Base-by-base conservation (phyloP, 2,329 filamentous ascomycete species). In the Ophiostoma piceae region DNA sequence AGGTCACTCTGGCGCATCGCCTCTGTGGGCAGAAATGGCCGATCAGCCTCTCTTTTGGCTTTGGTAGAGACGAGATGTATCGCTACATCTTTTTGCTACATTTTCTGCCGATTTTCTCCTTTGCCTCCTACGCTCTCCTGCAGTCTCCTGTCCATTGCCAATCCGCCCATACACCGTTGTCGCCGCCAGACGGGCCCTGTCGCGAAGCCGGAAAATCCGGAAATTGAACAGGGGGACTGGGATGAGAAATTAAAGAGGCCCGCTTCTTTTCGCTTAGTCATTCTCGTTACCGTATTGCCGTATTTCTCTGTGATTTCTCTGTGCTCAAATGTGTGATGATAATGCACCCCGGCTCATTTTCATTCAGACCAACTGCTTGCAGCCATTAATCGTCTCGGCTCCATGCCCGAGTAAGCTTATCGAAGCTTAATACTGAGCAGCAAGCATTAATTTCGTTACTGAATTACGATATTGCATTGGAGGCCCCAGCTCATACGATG, bases 151-250 rank as follows among this genome's bases (percentile, higher is more conserved):
- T 12, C 16, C 19, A 26, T 57, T 57, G 51, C 51, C 51, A 57
- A 57, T 57, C 51, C 51, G 51, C 51, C 51, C 51, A 57, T 57
- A 57, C 51, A 57, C 51, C 22, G 65, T 19, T 47, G 57, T 57
- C 67, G 47, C 67, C n/a, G 35, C 35, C 57, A 51, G 29, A 39
- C 51, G 64, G 64, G 62, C 35, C 62, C 43, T 68, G 67, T 71
- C 47, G 67, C 35, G 65, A 22, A 67, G 64, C 70, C 70, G 70
- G 70, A 70, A 51, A 68, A 66, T 68, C 70, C 70, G 70, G 70
- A 71, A 71, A 69, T 71, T 71, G 70, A 66, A 68, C 37, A 66
- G 67, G 70, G 67, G 65, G 66, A 62, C 43, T 68, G 43, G 54
- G 68, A 69, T 71, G 67, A 54, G 26, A 62, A 41, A 69, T 67